These are phyloP conservation scores for Colletotrichum sp. DNA, from an alignment of 2,329 filamentous ascomycete species.

Conservation along the genomic window DNA sequence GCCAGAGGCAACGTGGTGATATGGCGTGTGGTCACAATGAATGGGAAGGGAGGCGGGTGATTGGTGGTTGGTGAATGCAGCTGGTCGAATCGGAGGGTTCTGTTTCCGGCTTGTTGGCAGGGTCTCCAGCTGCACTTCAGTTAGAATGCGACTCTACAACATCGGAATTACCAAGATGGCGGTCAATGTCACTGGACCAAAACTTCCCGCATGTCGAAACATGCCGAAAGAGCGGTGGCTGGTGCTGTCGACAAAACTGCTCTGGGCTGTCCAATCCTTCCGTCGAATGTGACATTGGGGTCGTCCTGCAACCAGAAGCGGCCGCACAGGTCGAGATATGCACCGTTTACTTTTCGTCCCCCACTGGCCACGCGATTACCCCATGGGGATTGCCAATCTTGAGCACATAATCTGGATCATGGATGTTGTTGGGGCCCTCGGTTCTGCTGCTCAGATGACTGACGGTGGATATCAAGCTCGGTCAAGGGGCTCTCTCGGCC, in stretches of 20 bases:
- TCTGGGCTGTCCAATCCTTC: not conserved
- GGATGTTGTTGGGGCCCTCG: not conserved
- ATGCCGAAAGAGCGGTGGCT: not conserved
- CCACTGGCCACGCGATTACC: not conserved
- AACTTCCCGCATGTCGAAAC: not conserved
- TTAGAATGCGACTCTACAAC: not conserved
- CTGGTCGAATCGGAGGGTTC: not conserved
- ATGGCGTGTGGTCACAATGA: not conserved
- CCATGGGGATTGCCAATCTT: not conserved
- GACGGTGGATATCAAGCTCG: not conserved
- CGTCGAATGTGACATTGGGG: not conserved
- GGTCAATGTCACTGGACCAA: not conserved
- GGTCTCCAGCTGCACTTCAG: not conserved
- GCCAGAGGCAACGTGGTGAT: not conserved
- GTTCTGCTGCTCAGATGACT: not conserved
- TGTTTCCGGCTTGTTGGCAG: not conserved
- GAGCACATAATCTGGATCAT: not conserved
- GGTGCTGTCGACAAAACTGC: not conserved
- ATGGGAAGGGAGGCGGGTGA: not conserved
- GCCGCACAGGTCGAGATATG: not conserved
- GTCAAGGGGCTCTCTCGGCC: not conserved
- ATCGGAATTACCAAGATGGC: not conserved
- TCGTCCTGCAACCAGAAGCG: not conserved
- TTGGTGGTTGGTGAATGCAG: not conserved
- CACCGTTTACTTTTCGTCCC: not conserved